phyloP scores from a whole-genome alignment of 2,329 filamentous ascomycete genomes.

The Periconia sp. region DNA sequence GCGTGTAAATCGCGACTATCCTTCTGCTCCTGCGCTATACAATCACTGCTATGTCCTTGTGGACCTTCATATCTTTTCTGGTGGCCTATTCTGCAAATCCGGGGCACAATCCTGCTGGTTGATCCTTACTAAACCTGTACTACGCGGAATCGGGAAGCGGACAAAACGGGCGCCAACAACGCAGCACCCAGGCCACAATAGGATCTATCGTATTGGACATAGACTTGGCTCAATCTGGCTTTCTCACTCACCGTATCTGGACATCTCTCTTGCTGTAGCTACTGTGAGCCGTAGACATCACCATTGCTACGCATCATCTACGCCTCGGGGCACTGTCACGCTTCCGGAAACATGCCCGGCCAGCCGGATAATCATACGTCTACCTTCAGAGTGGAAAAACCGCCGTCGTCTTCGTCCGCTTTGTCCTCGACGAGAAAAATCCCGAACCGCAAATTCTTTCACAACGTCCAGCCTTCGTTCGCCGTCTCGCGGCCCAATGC shows the following conservation, averaged over 20 bases:
- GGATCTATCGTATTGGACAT: background rate
- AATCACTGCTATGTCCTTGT: no score
- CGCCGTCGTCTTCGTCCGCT: background rate
- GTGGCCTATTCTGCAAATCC: background rate
- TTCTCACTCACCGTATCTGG: background rate
- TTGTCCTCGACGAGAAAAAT: background rate
- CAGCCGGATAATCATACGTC: background rate
- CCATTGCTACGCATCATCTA: background rate
- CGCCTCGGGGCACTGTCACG: background rate
- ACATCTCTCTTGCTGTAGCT: background rate
- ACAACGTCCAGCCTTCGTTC: conserved; percentile 25
- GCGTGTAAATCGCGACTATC: background rate
- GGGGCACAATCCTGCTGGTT: background rate
- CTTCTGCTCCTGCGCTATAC: background rate
- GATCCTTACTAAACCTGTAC: background rate
- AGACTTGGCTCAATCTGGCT: background rate
- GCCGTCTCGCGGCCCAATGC: conserved; percentile 11
- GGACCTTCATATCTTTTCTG: background rate
- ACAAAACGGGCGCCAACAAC: background rate
- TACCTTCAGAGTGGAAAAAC: background rate
- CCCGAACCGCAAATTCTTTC: conserved; percentile 20
- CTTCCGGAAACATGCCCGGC: background rate
- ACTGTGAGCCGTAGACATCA: background rate
- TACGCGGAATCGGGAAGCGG: background rate
- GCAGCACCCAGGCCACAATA: background rate